Base-by-base conservation (phyloP, 2,329 filamentous ascomycete species). In the Fusarium brevicatenulatum region DNA sequence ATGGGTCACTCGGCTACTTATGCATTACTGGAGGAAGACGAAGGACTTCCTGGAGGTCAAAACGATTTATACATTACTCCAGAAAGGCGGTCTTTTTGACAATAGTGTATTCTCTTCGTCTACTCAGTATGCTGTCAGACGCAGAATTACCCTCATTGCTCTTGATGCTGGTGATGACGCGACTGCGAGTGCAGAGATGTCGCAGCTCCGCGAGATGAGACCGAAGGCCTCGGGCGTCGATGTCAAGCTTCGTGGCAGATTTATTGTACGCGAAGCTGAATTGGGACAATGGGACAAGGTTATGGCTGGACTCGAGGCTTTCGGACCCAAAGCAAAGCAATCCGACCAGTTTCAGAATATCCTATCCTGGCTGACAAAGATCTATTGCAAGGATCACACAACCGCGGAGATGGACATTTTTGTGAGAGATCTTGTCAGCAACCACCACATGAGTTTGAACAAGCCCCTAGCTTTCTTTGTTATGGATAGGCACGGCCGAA, bases 341-440 rank as follows among this genome's bases (percentile, higher is more conserved):
- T 60, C 72, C 16, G 19, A 47, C 21, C 72, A 77, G 19, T 79
- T 80, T 39, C 79, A 79, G 58, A 70, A 70, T 15, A 57, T 78
- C 9, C 64, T 82, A 18, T 66, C 70, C 4, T 76, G 71, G 60
- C 62, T 84, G 5, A 85, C 85, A 7, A 82, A 82, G 47, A 68
- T 78, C 11, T 80, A 80, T 42, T 74, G 73, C 19, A 73, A 79
- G 52, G 46, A 43, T 4, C 76, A 80, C 40, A 70, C 75, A 10
- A 59, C 73, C 3, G 63, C 74, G 13, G 74, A 81, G 34, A 69
- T 80, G 16, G 80, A 82, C 9, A 37, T 36, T 2, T 76, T 81
- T n/a, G 70, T 82, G 4, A 76, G 77, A 46, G 68, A 71, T 43
- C 70, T 81, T 28, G 73, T 77, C 23, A 56, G 68, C n/a, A 65